Conservation (phyloP, 2,329 filamentous ascomycete genomes). For the Trichoderma koningii region DNA sequence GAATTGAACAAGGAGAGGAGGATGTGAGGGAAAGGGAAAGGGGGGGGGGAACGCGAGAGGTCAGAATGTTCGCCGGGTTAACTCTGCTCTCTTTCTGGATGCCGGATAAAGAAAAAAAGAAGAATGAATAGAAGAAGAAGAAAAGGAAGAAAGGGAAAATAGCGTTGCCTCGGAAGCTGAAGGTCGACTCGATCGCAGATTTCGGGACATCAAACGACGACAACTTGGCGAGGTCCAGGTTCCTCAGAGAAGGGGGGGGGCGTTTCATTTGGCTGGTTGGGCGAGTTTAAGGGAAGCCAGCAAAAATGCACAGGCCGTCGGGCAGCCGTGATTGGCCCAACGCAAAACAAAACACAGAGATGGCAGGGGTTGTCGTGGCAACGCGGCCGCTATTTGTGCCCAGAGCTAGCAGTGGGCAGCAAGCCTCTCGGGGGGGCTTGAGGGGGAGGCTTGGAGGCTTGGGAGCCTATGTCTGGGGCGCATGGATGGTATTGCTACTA, state of each 20-base stretch:
- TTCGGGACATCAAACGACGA: conserved; percentile 29
- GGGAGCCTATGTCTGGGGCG: not conserved
- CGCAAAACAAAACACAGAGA: conserved; percentile 38
- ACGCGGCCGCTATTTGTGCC: not conserved
- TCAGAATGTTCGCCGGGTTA: conserved; percentile 25
- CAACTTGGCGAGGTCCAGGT: conserved; percentile 32
- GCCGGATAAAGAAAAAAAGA: not conserved
- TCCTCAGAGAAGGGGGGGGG: conserved; percentile 29
- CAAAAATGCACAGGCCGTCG: conserved; percentile 28
- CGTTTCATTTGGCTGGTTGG: conserved; percentile 33
- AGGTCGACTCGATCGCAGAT: conserved; percentile 27
- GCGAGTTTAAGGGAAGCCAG: conserved; percentile 40
- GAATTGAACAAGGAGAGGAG: conserved; percentile 22
- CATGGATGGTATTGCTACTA: no score
- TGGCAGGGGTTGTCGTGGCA: no score
- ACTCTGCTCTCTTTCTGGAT: conserved; percentile 20
- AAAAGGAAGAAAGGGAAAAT: conserved; percentile 6
- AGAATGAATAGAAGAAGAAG: conserved; percentile 1
- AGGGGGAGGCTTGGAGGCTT: no score
- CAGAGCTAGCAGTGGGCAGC: not conserved
- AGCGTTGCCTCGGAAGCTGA: conserved; percentile 24
- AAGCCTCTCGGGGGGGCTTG: no score
- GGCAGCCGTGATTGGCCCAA: conserved; percentile 36
- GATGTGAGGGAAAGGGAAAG: not conserved
- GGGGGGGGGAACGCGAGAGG: conserved; percentile 22